These are phyloP conservation scores for Ophiocordyceps camponoti-rufipedis DNA, from an alignment of 2,329 filamentous ascomycete genomes.

Conservation along the genomic window DNA sequence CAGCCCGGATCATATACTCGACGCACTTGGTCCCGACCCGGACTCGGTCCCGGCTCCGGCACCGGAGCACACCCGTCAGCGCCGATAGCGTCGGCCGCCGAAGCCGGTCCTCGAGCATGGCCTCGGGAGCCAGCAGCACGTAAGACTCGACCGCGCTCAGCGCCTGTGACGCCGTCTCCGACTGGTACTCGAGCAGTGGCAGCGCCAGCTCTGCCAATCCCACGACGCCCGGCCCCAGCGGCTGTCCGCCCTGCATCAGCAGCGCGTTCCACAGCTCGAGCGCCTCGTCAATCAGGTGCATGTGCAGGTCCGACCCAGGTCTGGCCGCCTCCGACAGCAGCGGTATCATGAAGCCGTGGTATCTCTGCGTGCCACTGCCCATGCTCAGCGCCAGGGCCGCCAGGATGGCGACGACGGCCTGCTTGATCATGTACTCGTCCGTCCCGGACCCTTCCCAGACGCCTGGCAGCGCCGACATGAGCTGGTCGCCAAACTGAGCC, in stretches of 20 bases:
- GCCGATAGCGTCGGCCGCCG: constrained; percentile 30
- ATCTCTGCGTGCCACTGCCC: constrained; percentile 57
- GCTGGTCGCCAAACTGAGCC: constrained; percentile 52
- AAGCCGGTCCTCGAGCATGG: constrained; percentile 39
- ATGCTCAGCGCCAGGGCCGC: constrained; percentile 73
- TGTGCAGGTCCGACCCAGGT: constrained; percentile 52
- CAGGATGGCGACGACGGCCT: constrained; percentile 75
- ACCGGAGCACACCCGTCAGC: constrained; percentile 30
- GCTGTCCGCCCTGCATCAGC: constrained; percentile 43
- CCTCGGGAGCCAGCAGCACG: constrained; percentile 49
- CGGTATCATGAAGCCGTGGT: constrained; percentile 65
- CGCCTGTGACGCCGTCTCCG: constrained; percentile 41
- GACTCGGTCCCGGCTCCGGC: constrained; percentile 36
- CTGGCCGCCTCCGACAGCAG: constrained; percentile 67
- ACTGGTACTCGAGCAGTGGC: constrained; percentile 47
- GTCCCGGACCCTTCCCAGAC: constrained; percentile 69
- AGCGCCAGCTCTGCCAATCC: constrained; percentile 44
- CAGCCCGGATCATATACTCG: constrained; percentile 46
- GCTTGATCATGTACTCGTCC: constrained; percentile 84
- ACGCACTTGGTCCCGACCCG: constrained; percentile 40
- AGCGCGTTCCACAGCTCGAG: constrained; percentile 77
- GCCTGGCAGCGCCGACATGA: constrained; percentile 61
- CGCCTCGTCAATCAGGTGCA: constrained; percentile 82
- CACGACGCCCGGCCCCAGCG: constrained; percentile 42
- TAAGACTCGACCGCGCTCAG: constrained; percentile 53